These are phyloP conservation scores for Fomitopsis palustris DNA, from an alignment of 1,284 basidiomycete genomes.

Conservation along the genomic window DNA sequence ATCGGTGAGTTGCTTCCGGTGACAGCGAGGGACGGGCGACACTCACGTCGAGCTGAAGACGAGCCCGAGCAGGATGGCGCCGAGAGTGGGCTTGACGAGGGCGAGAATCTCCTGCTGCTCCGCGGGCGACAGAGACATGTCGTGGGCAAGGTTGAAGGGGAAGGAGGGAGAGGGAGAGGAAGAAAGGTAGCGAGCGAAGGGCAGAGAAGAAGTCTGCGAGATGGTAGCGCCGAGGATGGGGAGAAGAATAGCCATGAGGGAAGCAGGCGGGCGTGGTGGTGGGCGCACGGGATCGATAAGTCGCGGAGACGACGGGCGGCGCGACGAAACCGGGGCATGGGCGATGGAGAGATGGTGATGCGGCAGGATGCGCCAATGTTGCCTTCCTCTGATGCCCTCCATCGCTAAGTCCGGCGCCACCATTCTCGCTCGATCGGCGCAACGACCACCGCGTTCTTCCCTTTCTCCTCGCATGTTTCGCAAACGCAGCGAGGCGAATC, in stretches of 20 bases:
- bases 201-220: neutral
- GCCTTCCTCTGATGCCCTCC: neutral
- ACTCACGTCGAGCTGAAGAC: constrained; percentile 5
- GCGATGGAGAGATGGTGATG: neutral
- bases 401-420: no score
- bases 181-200: neutral
- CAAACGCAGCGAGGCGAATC: no score
- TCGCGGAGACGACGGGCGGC: neutral
- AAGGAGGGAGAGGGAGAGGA: neutral
- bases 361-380: neutral
- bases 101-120: neutral
- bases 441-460: neutral
- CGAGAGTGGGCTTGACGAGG: constrained; percentile 4
- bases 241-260: neutral
- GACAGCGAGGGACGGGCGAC: neutral
- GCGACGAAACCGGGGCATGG: neutral
- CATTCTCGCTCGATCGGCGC: neutral
- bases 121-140: neutral
- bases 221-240: neutral
- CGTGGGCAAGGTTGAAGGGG: neutral
- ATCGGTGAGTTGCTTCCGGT: neutral
- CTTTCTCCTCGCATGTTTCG: no score
- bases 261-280: neutral
- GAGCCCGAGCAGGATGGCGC: constrained; percentile 1
- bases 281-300: neutral